Evolutionary conservation across 768 basidiomycete species (phyloP), one percentile per base, ranked within the genome.

Genomic region (Termitomyces sp.): DNA sequence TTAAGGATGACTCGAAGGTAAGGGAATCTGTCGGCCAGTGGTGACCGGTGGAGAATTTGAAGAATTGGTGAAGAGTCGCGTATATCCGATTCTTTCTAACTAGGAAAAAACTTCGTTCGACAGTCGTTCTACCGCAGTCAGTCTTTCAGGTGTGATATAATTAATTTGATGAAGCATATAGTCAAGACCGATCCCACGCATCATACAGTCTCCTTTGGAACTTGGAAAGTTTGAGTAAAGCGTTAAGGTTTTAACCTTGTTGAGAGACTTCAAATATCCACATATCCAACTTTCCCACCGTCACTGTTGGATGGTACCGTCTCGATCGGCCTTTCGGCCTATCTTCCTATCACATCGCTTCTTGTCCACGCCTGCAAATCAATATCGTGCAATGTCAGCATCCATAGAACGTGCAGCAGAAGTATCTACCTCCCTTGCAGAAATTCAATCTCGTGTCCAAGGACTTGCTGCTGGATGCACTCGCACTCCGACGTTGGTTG

Each of bases 401-500:
- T 62, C 76, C 2, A 56, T 71, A n/a, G 79, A 83, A 66, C 81
- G 86, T 29, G 73, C 71, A 17, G 67, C 75, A 42, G 87, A 89
- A 65, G 73, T 92, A 45, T 70, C 71, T 4, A 77, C 83, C 60
- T 79, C 81, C 17, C 77, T 93, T 3, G 63, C 73, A 3, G 84
- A 84, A 63, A 79, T 90, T 67, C 74, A 76, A 45, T 70, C 71
- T 10, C 81, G 84, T 42, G 80, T 91, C 40, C 67, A 74, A 36
- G 66, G 70, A 2, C 70, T 73, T 37, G 63, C 72, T 50, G 66
- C 70, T 12, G 46, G 59, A 8, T 38, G 63, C 5, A 20, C 20
- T 15, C 56, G 66, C n/a, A 8, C 63, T 9, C 72, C 79, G 20
- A 77, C 72, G 10, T 71, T 98, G 12, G 88, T 98, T 17, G 93